Percentiles rank a stretch among this genome's conserved stretches.
Conservation (phyloP, 129 eudicot genomes). For the Arctium lappa region DNA sequence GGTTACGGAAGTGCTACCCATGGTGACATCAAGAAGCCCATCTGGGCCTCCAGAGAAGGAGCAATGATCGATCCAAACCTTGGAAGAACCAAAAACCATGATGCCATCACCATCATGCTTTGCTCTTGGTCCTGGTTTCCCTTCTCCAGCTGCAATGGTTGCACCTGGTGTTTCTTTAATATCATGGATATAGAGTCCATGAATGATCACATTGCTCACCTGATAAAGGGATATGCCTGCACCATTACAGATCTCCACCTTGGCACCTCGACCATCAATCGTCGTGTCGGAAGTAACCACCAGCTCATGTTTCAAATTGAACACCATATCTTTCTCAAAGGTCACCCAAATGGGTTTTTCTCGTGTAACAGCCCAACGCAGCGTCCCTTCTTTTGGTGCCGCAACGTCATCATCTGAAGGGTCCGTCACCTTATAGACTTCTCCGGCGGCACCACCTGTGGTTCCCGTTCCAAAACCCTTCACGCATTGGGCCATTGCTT, state of each 20-base stretch:
- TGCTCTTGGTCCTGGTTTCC: conserved; percentile 41
- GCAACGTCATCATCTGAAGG: conserved; percentile 17
- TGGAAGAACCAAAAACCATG: conserved; percentile 36
- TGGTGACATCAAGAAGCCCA: conserved; percentile 66
- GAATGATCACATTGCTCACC: conserved; percentile 28
- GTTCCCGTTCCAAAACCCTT: conserved; percentile 28
- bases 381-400: conserved; percentile 31
- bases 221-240: conserved; percentile 28
- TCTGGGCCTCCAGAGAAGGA: conserved; percentile 44
- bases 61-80: conserved; percentile 71
- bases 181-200: conserved; percentile 35
- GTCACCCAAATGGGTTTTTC: conserved; percentile 28
- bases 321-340: conserved; percentile 24
- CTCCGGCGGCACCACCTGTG: conserved; percentile 29
- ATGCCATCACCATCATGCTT: conserved; percentile 67
- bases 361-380: conserved; percentile 23
- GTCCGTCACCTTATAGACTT: conserved; percentile 27
- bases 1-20: conserved; percentile 60
- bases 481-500: conserved; percentile 25
- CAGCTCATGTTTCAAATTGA: conserved; percentile 25
- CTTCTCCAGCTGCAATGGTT: conserved; percentile 36
- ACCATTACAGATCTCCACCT: conserved; percentile 22
- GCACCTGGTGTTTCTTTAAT: conserved; percentile 46
- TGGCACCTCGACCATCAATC: conserved; percentile 34
- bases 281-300: conserved; percentile 24